phyloP scores from a whole-genome alignment of 495 filamentous ascomycete genomes.

The Podospora conica region DNA sequence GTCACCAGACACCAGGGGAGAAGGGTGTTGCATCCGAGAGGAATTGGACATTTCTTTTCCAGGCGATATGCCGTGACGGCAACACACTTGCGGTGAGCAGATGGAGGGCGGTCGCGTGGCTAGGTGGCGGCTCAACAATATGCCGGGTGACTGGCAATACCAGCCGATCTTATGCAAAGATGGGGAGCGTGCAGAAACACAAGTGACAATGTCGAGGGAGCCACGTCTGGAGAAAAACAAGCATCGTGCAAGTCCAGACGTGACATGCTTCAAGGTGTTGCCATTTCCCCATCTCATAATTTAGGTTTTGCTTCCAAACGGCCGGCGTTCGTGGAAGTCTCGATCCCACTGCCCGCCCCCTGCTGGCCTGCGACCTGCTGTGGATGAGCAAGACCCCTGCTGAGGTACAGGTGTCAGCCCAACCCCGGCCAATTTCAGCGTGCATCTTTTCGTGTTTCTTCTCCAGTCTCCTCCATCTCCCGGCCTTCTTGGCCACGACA shows the following conservation, averaged over 20 bases:
- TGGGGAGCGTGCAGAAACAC: background rate
- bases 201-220: background rate
- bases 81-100: conserved; percentile 13
- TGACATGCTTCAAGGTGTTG: background rate
- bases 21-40: conserved; percentile 22
- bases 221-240: conserved; percentile 1
- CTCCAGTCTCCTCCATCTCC: background rate
- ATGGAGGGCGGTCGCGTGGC: background rate
- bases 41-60: conserved; percentile 6
- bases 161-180: conserved; percentile 6
- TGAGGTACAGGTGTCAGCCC: background rate
- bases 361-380: background rate
- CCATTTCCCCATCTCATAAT: no score
- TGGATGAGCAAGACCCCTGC: background rate
- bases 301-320: no score
- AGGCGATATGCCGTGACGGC: background rate
- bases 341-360: no score
- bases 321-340: no score
- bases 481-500: background rate
- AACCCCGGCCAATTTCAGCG: conserved; percentile 5
- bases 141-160: conserved; percentile 6
- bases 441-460: background rate
- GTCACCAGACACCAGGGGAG: conserved; percentile 12
- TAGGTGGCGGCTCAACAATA: conserved; percentile 1
- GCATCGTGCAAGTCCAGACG: background rate